Evolutionary conservation across 441 rosid genomes (phyloP), one percentile per base, ranked within the genome.

Genomic region (Aleurites moluccanus): DNA sequence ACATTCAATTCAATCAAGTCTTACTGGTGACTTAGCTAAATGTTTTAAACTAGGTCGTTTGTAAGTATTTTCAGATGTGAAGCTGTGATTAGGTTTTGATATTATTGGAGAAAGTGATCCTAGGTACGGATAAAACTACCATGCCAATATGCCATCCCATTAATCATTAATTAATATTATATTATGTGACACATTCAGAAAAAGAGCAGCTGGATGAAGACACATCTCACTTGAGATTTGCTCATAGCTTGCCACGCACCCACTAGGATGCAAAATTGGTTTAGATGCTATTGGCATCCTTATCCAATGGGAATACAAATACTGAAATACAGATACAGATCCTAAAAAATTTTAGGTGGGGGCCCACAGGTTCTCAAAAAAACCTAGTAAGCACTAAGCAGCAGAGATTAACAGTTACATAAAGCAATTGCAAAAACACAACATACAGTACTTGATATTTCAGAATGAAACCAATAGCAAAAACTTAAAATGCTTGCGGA

Each of bases 181-280:
- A 42, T 20, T 28, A 55, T n/a, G n/a, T n/a, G n/a, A n/a, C n/a
- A n/a, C n/a, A n/a, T n/a, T n/a, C 62, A 33, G 30, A 21, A 35
- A n/a, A 33, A 70, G 35, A 57, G 49, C 47, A 13, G 52, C 9
- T 40, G 11, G 45, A 42, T n/a, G 27, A 23, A 3, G 57, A 59
- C 18, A 52, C 40, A 0, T n/a, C n/a, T 38, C 73, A 14, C 0
- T 21, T 11, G 7, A 52, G 10, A 44, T 65, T 7, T 16, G 14
- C 64, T 10, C 64, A 16, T n/a, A 53, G 45, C 73, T 3, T 62
- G 79, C 53, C 75, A 75, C 60, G 75, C 61, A 35, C 38, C 64
- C 35, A 28, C 3, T 18, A 9, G 10, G 50, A 6, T 13, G 33
- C 4, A 21, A 8, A 16, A 28, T 60, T n/a, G 35, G 8, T n/a